phyloP scores from a whole-genome alignment of 371 early-diverging fungal species.

The Syncephalastrum contaminatum region DNA sequence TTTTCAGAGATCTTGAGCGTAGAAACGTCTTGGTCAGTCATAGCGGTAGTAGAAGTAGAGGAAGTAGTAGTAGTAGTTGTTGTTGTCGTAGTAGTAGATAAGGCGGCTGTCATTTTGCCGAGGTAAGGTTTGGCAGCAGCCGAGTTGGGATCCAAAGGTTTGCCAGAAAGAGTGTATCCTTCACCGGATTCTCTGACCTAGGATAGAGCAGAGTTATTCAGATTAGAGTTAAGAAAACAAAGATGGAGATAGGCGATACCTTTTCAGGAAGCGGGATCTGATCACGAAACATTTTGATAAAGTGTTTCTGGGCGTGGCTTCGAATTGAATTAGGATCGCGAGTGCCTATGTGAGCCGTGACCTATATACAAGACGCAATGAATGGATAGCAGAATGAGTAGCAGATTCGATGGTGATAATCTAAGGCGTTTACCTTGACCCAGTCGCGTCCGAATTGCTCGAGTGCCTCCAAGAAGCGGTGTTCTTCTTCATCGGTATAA shows the following conservation, averaged over 20 bases:
- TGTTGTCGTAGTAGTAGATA: not conserved
- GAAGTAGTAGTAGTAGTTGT: not conserved
- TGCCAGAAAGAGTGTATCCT: slow-evolving; percentile 88
- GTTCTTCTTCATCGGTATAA: slow-evolving; percentile 79
- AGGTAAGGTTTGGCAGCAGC: slow-evolving; percentile 85
- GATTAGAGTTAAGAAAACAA: not conserved
- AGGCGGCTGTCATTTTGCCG: slow-evolving; percentile 5
- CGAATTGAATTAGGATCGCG: slow-evolving; percentile 82
- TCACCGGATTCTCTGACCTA: slow-evolving; percentile 73
- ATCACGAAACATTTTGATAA: slow-evolving; percentile 86
- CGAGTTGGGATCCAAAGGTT: slow-evolving; percentile 83
- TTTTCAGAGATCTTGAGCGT: not conserved
- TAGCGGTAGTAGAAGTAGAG: not conserved
- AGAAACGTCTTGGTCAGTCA: not conserved
- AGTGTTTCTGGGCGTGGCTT: slow-evolving; percentile 90
- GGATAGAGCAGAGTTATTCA: not conserved
- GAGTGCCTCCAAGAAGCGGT: slow-evolving; percentile 71
- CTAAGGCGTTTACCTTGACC: slow-evolving; percentile 50
- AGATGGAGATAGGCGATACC: slow-evolving; percentile 26
- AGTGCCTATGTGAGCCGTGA: slow-evolving; percentile 72
- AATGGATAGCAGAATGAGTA: not conserved
- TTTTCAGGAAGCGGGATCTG: slow-evolving; percentile 76
- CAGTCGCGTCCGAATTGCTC: slow-evolving; percentile 83
- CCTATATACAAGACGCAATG: slow-evolving; percentile 30
- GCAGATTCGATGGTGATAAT: not conserved